Base-by-base conservation (phyloP, 2,329 filamentous ascomycete genomes). In the Hypoxylon sp. region DNA sequence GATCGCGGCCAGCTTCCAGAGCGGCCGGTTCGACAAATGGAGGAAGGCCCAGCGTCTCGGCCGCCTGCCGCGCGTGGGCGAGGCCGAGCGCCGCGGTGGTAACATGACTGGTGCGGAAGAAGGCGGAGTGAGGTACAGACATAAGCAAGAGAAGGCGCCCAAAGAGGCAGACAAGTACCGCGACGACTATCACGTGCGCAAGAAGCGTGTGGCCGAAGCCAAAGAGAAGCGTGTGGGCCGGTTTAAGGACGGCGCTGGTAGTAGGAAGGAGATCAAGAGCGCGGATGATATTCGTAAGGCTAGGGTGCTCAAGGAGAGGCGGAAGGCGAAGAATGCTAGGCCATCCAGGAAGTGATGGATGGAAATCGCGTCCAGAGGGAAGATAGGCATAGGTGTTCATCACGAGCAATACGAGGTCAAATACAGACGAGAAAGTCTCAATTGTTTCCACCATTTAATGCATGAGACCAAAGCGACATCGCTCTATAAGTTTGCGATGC, bases 1-100 rank as follows among this genome's bases (percentile, higher is more conserved):
- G 84, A 97, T 99, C 73, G 93, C 96, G 1, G 94, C 96, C 47
- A 91, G 87, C 65, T 98, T 99, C 87, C 90, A 95, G 76, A 94
- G 91, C 78, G 96, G 96, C 34, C 90, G 95, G 47, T 99, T 97
- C 82, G 94, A 98, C 77, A 88, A 87, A 70, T 99, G 96, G 96
- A 91, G 90, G 78, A 93, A 91, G 77, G 88, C 91, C 19, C 92
- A 98, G 81, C 91, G 93, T 70, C 83, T 98, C 48, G 88, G 89
- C 61, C 87, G 89, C 16, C 80, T 97, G 75, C 94, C 94, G 8
- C 87, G 90, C 45, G 91, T 94, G 32, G 96, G 96, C 69, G 95
- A 98, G 79, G 79, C 85, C 46, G 96, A 98, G 80, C 84, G 46
- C 29, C 78, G 78, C 19, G 77, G 78, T 27, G 84, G 85, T 4